Evolutionary conservation across 345 rosid genomes (phyloP), one percentile per base, ranked within the genome.

Genomic region (Eucalyptus regnans): DNA sequence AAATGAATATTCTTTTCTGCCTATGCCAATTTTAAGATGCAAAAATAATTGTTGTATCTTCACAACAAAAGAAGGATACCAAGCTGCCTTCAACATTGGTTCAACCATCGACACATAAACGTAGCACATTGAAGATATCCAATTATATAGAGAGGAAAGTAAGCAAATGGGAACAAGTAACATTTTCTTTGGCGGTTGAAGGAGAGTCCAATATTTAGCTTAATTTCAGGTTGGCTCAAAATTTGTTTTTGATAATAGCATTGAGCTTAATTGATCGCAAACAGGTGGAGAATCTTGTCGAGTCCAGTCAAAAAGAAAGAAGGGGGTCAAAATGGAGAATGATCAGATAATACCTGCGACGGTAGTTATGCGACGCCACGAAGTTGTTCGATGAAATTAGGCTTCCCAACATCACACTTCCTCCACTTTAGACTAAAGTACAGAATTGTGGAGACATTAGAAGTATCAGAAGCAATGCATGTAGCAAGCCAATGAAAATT

Each of bases 31-130:
- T 37, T 31, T 50, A 9, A 16, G 27, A 23, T 50, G 54, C 22
- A 8, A 44, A 20, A n/a, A 14, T n/a, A 50, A 16, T 86, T 86
- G 23, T 16, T 50, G 9, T 6, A 86, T 9, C 16, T 50, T 44
- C 44, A 4, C 76, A 83, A 52, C 43, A 89, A 12, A 43, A 84
- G 50, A 87, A 91, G 95, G 95, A 92, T 94, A 97, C 98, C 83
- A 91, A 79, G 99, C 99, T 66, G 98, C 98, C 93, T 94, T 96
- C 89, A 98, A 89, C 91, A 98, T 96, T 31, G 98, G 97, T 90
- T 98, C 98, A 88, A 95, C 95, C 95, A 97, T 96, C 99, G 96
- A 96, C 92, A 93, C 88, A 68, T 87, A 64, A 90, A 80, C 12
- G 43, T 41, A 20, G 46, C 25, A 71, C 81, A 33, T 33, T 33